phyloP scores from a whole-genome alignment of 768 basidiomycete species.

The Tephrocybe sp. region DNA sequence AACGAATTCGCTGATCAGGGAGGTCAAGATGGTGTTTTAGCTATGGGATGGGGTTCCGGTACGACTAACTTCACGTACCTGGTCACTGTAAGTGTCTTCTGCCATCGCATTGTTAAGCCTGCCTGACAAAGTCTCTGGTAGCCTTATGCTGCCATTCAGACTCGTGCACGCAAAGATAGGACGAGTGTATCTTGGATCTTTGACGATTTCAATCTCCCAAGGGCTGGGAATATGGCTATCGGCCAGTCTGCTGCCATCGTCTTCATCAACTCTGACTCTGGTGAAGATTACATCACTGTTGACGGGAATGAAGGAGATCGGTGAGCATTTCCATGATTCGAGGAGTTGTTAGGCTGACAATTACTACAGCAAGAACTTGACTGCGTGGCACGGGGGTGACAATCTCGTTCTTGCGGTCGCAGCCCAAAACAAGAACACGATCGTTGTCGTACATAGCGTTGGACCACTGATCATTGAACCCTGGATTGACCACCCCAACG shows the following conservation, averaged over 20 bases:
- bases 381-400: slow-evolving; percentile 75
- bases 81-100: slow-evolving; percentile 53
- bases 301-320: slow-evolving; percentile 80
- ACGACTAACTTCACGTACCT: slow-evolving; percentile 80
- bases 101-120: background rate
- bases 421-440: slow-evolving; percentile 65
- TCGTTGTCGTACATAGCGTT: slow-evolving; percentile 67
- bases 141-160: slow-evolving; percentile 83
- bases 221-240: slow-evolving; percentile 47
- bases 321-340: slow-evolving; percentile 24
- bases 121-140: slow-evolving; percentile 20
- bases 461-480: slow-evolving; percentile 60
- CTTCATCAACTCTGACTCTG: slow-evolving; percentile 81
- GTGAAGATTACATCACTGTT: slow-evolving; percentile 80
- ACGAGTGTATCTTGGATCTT: slow-evolving; percentile 69
- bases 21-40: slow-evolving; percentile 69
- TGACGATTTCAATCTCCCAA: slow-evolving; percentile 62
- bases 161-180: slow-evolving; percentile 63
- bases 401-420: slow-evolving; percentile 69
- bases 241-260: slow-evolving; percentile 70
- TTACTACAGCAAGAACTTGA: slow-evolving; percentile 55
- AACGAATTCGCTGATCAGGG: slow-evolving; percentile 69
- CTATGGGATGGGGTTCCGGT: slow-evolving; percentile 93
- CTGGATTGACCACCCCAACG: slow-evolving; percentile 74
- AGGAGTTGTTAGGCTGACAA: background rate